A percentile compares a stretch with the other conserved stretches of the same genome.
phyloP scores from a whole-genome alignment of 345 rosid species.

The Populus ilicifolia region DNA sequence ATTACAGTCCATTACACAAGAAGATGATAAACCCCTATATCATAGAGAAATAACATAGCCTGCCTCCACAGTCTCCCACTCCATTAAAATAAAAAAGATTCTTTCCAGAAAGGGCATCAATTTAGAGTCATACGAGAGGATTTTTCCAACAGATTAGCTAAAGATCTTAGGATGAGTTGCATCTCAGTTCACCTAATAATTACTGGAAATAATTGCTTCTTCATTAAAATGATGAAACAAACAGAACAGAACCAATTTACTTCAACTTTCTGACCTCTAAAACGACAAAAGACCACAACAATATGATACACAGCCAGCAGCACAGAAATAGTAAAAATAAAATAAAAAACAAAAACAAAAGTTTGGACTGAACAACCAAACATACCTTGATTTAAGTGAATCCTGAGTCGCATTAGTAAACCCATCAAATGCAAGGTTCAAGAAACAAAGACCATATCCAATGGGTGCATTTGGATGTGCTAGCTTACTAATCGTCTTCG shows the following conservation, averaged over 20 bases:
- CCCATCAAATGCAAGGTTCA: conserved; percentile 95
- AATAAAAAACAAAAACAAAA: background rate
- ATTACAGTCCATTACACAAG: no score
- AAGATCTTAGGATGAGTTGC: background rate
- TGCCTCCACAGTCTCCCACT: no score
- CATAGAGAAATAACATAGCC: no score
- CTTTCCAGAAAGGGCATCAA: background rate
- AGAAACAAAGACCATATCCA: conserved; percentile 87
- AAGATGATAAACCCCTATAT: no score
- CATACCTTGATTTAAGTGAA: conserved; percentile 75
- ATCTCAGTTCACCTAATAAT: no score
- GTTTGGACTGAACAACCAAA: background rate
- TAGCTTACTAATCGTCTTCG: conserved; percentile 87
- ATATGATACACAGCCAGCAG: background rate
- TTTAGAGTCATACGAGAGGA: background rate
- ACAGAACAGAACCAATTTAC: background rate
- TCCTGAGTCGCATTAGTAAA: conserved; percentile 98
- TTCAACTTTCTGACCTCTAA: background rate
- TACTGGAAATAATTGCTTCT: no score
- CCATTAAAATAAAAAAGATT: no score
- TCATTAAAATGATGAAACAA: background rate
- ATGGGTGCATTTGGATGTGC: conserved; percentile 95
- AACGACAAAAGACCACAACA: background rate
- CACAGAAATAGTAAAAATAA: background rate
- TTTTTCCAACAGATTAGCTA: background rate